phyloP scores from a whole-genome alignment of 1,139 yeast species.

The Eremothecium sinecaudum region DNA sequence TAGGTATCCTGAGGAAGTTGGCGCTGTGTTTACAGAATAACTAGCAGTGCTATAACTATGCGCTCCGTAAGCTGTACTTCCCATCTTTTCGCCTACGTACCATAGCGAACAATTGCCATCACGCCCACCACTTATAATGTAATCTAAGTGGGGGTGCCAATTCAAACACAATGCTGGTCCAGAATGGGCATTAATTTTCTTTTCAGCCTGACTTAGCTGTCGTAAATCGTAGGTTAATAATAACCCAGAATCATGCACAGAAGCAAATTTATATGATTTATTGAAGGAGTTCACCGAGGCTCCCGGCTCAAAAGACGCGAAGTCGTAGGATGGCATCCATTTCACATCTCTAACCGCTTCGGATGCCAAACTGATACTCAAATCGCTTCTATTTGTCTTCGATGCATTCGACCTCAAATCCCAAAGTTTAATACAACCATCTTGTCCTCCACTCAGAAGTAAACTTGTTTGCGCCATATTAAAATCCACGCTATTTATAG shows the following conservation, averaged over 20 bases:
- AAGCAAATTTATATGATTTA: conserved; percentile 43
- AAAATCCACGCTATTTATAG: conserved; percentile 75
- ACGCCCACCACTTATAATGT: conserved; percentile 84
- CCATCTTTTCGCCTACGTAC: conserved; percentile 28
- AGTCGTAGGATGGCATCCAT: conserved; percentile 29
- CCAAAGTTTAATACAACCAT: conserved; percentile 83
- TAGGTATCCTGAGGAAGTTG: conserved; percentile 39
- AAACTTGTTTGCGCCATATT: conserved; percentile 46
- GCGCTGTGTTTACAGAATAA: conserved; percentile 18
- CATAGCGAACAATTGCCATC: conserved; percentile 43
- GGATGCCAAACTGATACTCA: conserved; percentile 33
- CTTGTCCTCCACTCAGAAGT: conserved; percentile 80
- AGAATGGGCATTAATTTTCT: conserved; percentile 77
- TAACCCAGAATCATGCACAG: conserved; percentile 86
- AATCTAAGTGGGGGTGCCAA: conserved; percentile 80
- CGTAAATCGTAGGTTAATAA: conserved; percentile 79
- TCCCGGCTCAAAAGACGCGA: conserved; percentile 10
- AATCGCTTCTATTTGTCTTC: conserved; percentile 21
- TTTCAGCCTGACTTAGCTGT: conserved; percentile 47
- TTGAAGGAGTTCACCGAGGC: conserved; percentile 7
- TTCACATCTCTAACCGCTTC: conserved; percentile 37
- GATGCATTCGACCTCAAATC: conserved; percentile 51
- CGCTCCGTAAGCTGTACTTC: conserved; percentile 8
- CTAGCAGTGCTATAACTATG: conserved; percentile 22
- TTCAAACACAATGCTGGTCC: conserved; percentile 85